These are phyloP conservation scores for Ustulina deusta DNA, from an alignment of 2,329 filamentous ascomycete species.

Conservation along the genomic window DNA sequence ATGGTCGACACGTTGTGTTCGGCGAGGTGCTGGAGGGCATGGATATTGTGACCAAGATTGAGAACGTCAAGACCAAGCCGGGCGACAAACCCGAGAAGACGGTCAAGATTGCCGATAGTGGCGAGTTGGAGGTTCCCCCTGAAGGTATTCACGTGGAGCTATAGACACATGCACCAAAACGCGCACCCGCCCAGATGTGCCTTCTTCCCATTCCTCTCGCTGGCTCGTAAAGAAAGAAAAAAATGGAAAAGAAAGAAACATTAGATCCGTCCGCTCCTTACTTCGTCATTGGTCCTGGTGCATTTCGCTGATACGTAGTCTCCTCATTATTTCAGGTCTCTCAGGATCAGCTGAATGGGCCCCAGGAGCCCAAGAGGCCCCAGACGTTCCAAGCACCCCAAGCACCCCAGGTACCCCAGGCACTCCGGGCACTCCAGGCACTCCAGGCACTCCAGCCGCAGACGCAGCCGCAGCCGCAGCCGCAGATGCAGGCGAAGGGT, in stretches of 20 bases:
- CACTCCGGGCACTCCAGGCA: constrained; percentile 45
- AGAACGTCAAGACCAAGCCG: constrained; percentile 73
- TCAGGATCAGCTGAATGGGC: constrained; percentile 56
- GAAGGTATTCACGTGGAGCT: constrained; percentile 96
- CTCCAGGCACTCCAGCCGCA: constrained; percentile 8
- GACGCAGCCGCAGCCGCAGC: constrained; percentile 43
- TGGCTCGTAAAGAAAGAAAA: constrained; percentile 30
- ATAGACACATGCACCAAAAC: constrained; percentile 63
- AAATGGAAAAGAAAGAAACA: constrained; percentile 26
- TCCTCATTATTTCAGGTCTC: constrained; percentile 45
- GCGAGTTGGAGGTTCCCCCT: constrained; percentile 83
- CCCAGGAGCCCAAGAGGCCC: constrained; percentile 45
- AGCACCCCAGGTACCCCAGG: constrained; percentile 45
- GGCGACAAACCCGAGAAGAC: constrained; percentile 76
- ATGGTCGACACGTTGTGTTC: constrained; percentile 87
- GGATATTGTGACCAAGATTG: constrained; percentile 82
- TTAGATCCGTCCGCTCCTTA: constrained; percentile 48
- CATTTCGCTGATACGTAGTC: constrained; percentile 45
- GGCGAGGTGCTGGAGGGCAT: constrained; percentile 90
- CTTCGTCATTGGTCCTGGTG: constrained; percentile 51
- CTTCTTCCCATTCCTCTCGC: constrained; percentile 44
- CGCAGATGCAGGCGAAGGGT: constrained; percentile 48
- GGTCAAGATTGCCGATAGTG: constrained; percentile 85
- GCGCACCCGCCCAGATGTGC: constrained; percentile 47
- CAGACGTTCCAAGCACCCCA: constrained; percentile 42